A percentile compares a stretch with the other conserved stretches of the same genome.
These are phyloP conservation scores for Ustilago trichophora DNA, from an alignment of 1,284 basidiomycete genomes.

Conservation along the genomic window DNA sequence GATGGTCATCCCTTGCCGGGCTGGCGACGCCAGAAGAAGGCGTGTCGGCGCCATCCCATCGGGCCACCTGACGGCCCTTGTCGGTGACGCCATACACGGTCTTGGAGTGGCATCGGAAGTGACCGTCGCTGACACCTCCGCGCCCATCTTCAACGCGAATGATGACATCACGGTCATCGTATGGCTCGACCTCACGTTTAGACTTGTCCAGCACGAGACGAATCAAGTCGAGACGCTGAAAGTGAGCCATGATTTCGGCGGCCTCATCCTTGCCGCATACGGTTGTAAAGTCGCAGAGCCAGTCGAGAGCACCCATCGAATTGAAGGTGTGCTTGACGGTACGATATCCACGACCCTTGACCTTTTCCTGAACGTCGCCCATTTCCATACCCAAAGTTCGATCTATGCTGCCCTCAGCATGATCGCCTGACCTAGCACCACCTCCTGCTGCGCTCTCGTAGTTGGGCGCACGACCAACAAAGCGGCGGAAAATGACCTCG, in stretches of 20 bases:
- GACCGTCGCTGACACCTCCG: constrained; percentile 66
- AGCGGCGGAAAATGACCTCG: constrained; percentile 92
- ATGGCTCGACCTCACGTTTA: constrained; percentile 51
- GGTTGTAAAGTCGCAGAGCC: constrained; percentile 97
- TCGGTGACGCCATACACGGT: constrained; percentile 93
- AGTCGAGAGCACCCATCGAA: constrained; percentile 87
- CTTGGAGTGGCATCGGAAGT: constrained; percentile 93
- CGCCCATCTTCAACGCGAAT: constrained; percentile 56
- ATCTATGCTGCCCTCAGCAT: constrained; percentile 64
- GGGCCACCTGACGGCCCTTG: constrained; percentile 82
- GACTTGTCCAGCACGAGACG: constrained; percentile 74
- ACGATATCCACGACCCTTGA: constrained; percentile 75
- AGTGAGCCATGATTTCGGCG: constrained; percentile 95
- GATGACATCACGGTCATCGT: constrained; percentile 50
- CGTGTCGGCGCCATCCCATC: constrained; percentile 70
- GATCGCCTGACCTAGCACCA: constrained; percentile 3
- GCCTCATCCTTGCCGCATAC: constrained; percentile 95
- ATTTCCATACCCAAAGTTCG: constrained; percentile 69
- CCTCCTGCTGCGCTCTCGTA: constrained; percentile 12
- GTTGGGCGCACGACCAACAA: constrained; percentile 76
- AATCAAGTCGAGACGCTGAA: constrained; percentile 93
- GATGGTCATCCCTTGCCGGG: constrained; percentile 17
- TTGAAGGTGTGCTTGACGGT: constrained; percentile 84
- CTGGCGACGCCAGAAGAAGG: constrained; percentile 17
- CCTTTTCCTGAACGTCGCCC: constrained; percentile 75